These are phyloP conservation scores for Aspergillus diversus DNA, from an alignment of 495 filamentous ascomycete genomes.

Conservation along the genomic window DNA sequence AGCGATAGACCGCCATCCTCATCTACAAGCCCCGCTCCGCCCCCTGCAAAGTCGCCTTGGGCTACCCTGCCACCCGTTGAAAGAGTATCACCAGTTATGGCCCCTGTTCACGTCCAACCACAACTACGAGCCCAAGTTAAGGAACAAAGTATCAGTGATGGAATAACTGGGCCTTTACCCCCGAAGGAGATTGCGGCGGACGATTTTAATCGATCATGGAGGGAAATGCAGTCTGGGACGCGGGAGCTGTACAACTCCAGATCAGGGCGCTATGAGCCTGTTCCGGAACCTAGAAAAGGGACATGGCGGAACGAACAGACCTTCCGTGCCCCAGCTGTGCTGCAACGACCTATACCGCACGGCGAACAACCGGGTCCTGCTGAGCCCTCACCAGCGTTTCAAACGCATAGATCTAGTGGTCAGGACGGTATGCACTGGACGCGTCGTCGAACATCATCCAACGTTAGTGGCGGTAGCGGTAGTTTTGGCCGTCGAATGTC, in stretches of 20 bases:
- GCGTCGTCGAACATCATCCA: constrained; percentile 87
- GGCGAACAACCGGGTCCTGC: constrained; percentile 69
- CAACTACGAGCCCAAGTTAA: constrained; percentile 32
- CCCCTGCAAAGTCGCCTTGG: constrained; percentile 88
- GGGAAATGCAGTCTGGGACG: constrained; percentile 65
- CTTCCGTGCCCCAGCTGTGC: constrained; percentile 72
- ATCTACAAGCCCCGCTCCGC: constrained; percentile 75
- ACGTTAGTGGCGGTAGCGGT: constrained; percentile 89
- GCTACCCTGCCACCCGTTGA: constrained; percentile 83
- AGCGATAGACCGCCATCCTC: constrained; percentile 77
- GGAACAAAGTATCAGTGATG: constrained; percentile 40
- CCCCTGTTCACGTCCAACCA: constrained; percentile 42
- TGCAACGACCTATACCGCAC: constrained; percentile 67
- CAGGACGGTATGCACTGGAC: constrained; percentile 70
- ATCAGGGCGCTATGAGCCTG: constrained; percentile 92
- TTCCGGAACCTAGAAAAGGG: constrained; percentile 70
- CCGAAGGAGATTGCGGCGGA: constrained; percentile 91
- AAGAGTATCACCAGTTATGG: constrained; percentile 69
- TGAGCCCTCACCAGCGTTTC: constrained; percentile 91
- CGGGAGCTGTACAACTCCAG: constrained; percentile 92
- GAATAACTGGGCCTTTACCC: constrained; percentile 38
- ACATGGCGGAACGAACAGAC: constrained; percentile 68
- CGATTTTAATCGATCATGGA: constrained; percentile 87
- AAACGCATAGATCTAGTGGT: constrained; percentile 71
- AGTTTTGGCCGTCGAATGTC: constrained; percentile 63